Base-by-base conservation (phyloP, 306 rosid genomes). In the Dalbergia cochinchinensis region DNA sequence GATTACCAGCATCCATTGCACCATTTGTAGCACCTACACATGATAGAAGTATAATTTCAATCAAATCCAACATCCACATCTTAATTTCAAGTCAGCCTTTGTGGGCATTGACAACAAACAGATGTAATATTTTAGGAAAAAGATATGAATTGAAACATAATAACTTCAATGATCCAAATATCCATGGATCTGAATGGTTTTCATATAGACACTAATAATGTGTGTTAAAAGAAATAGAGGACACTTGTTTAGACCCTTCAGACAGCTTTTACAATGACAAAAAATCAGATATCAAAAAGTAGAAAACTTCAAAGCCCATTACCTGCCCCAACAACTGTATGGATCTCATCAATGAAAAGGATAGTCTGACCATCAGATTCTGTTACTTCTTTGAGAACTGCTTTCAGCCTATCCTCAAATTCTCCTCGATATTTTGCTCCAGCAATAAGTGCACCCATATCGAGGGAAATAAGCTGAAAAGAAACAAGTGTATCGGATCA, bases 251-350 rank as follows among this genome's bases (percentile, higher is more conserved):
- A 65, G 75, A 71, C 48, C 58, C 72, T 71, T 68, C 61, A 73
- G 60, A 70, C 48, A 62, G 42, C 18, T 71, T 78, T 18, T 34
- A 20, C 42, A 75, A 48, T 11, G 57, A 45, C 34, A 22, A 53
- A 59, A 73, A 33, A n/a, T 47, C 54, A 65, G 47, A 39, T 72
- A 20, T 41, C 65, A 16, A 45, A 69, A 64, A 63, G 8, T 42
- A 34, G 70, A 73, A 45, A 79, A 14, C 5, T 64, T 68, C 61
- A 50, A 86, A 83, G 62, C 48, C 54, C 41, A 33, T 74, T 88
- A 95, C 99, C 99, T 86, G 99, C 99, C 77, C 99, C 99, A 61
- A 95, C 99, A 76, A 95, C 99, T 0, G 99, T 95, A 91, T 95
- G 98, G 75, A 93, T 95, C 88, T 93, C 99, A 73, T 95, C 99